phyloP scores from a whole-genome alignment of 225 moss, liverwort and hornwort species.

The Antitrichia curtipendula region DNA sequence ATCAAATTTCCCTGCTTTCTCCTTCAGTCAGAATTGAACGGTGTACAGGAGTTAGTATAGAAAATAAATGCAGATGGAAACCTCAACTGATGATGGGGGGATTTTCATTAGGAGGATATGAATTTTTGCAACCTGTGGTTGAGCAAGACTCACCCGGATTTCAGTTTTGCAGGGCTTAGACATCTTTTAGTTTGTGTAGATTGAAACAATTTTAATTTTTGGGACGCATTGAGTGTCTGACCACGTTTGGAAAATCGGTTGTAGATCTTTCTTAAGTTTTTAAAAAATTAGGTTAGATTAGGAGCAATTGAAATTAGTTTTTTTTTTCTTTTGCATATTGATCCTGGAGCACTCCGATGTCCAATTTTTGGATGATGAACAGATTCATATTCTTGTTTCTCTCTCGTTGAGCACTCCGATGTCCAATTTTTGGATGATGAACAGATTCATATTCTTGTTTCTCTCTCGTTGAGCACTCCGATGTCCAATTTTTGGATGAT shows the following conservation, averaged over 20 bases:
- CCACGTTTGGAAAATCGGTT: too few species aligned
- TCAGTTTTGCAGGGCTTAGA: background rate
- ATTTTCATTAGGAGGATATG: background rate
- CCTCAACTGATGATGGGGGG: background rate
- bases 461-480: too few species aligned
- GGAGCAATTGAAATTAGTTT: too few species aligned
- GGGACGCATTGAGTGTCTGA: background rate
- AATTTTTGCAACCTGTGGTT: background rate
- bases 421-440: too few species aligned
- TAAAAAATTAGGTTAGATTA: background rate
- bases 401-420: too few species aligned
- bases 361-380: too few species aligned
- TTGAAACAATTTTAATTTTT: background rate
- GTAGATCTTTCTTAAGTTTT: background rate
- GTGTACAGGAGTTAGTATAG: background rate
- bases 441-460: too few species aligned
- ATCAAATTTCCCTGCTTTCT: background rate
- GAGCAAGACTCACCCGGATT: background rate
- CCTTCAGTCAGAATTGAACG: too few species aligned
- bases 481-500: too few species aligned
- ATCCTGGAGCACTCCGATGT: too few species aligned
- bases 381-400: too few species aligned
- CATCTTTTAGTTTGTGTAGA: background rate
- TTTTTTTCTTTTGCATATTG: background rate
- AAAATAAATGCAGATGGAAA: background rate